Percentiles rank a stretch among this genome's conserved stretches.
Evolutionary conservation across 176 grass and related monocot genomes (phyloP).

Genomic region (Miscanthus lutarioriparius): DNA sequence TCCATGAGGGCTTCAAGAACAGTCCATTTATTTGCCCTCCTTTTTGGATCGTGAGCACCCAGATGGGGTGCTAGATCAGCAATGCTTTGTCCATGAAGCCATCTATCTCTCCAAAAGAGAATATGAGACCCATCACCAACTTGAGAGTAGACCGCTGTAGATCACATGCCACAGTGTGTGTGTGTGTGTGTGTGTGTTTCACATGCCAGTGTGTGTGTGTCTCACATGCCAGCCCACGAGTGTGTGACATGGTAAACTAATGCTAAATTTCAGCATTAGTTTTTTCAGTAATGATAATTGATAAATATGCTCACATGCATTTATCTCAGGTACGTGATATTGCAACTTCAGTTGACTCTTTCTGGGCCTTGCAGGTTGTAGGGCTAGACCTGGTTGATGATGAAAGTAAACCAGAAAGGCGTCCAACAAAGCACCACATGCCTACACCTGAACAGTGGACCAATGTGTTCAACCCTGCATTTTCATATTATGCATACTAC

Average conservation of each 20-base stretch:
- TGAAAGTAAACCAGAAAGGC: constrained; percentile 97
- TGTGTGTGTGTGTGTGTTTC: neutral
- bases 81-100: neutral
- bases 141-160: neutral
- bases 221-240: no score
- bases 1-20: neutral
- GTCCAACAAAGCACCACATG: constrained; percentile 99
- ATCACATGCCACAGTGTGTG: no score
- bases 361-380: constrained; percentile 59
- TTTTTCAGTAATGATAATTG: neutral
- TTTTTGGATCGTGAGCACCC: neutral
- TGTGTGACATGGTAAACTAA: no score
- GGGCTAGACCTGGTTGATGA: constrained; percentile 99
- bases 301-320: constrained; percentile 12
- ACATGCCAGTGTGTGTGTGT: no score
- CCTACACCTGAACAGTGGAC: constrained; percentile 94
- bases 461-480: constrained; percentile 97
- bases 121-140: neutral
- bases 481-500: constrained; percentile 99
- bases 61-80: neutral
- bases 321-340: neutral
- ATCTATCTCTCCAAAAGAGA: neutral
- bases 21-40: neutral
- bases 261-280: constrained; percentile 2
- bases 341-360: constrained; percentile 2